Conservation (phyloP, 2,329 filamentous ascomycete genomes). For the Verticillium nonalfalfae region DNA sequence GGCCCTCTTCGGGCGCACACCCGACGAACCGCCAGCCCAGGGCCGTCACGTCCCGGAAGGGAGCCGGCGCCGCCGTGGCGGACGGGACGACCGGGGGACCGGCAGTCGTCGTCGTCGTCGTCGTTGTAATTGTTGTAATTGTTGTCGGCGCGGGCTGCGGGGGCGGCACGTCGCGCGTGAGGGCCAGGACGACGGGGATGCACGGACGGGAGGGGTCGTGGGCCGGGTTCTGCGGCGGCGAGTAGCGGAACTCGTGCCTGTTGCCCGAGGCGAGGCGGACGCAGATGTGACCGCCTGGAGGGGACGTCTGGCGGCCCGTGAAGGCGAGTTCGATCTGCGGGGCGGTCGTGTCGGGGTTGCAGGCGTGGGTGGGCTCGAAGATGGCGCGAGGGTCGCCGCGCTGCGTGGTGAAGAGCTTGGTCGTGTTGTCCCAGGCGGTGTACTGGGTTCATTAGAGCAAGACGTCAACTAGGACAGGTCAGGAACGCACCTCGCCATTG, state of each 20-base stretch:
- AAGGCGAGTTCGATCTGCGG: constrained; percentile 30
- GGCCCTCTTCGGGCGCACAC: constrained; percentile 19
- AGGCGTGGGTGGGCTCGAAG: constrained; percentile 32
- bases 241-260: constrained; percentile 34
- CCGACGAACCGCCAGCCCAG: constrained; percentile 17
- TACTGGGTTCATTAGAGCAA: constrained; percentile 19
- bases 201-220: constrained; percentile 1
- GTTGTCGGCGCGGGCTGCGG: background rate
- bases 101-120: background rate
- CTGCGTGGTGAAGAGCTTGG: constrained; percentile 40
- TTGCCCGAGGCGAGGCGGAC: constrained; percentile 28
- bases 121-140: background rate
- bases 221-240: constrained; percentile 26
- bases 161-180: background rate
- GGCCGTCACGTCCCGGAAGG: constrained; percentile 15
- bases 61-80: constrained; percentile 4
- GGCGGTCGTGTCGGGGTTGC: constrained; percentile 31
- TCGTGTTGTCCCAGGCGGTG: constrained; percentile 34
- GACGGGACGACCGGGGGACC: background rate
- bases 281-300: constrained; percentile 29
- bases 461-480: background rate
- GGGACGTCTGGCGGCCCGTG: constrained; percentile 16
- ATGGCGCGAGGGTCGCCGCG: constrained; percentile 33
- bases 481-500: constrained; percentile 32
- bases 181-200: constrained; percentile 1